Percentiles rank a stretch among this genome's conserved stretches.
These are phyloP conservation scores for Alternaria rosae DNA, from an alignment of 2,329 filamentous ascomycete species.

Conservation along the genomic window DNA sequence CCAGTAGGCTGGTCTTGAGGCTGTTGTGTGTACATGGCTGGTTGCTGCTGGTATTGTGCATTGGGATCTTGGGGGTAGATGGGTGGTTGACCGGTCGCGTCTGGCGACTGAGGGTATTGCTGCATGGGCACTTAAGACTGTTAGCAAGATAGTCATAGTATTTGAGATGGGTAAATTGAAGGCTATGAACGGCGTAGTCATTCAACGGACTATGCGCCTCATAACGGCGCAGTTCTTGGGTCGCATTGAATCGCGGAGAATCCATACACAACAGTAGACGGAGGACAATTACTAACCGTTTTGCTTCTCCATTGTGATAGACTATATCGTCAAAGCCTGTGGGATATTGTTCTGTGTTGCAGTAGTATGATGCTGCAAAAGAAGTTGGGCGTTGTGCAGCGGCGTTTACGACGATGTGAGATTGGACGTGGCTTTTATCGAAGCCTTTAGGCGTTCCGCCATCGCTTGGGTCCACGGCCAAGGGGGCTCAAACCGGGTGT, in stretches of 20 bases:
- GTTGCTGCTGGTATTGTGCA: constrained; percentile 10
- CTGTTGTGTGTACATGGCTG: constrained; percentile 28
- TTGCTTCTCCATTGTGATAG: constrained; percentile 46
- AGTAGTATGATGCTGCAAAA: not conserved
- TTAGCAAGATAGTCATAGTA: constrained; percentile 16
- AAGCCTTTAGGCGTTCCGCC: constrained; percentile 26
- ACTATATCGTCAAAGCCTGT: not conserved
- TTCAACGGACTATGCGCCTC: not conserved
- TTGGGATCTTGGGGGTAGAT: constrained; percentile 46
- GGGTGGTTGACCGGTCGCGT: constrained; percentile 35
- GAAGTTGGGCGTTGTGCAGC: not conserved
- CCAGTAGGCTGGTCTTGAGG: constrained; percentile 16
- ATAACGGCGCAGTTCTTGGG: not conserved
- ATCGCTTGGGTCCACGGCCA: constrained; percentile 13
- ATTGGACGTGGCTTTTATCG: constrained; percentile 11
- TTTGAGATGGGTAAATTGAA: not conserved
- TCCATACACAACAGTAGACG: not conserved
- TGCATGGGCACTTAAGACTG: constrained; percentile 46
- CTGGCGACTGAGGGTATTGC: constrained; percentile 46
- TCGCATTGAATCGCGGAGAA: not conserved
- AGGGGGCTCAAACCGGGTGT: constrained; percentile 16
- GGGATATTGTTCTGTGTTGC: not conserved
- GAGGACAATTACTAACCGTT: constrained; percentile 35
- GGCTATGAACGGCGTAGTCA: not conserved
- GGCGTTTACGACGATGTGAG: not conserved